These are phyloP conservation scores for Emergomyces africanus DNA, from an alignment of 2,329 filamentous ascomycete species.

Conservation along the genomic window DNA sequence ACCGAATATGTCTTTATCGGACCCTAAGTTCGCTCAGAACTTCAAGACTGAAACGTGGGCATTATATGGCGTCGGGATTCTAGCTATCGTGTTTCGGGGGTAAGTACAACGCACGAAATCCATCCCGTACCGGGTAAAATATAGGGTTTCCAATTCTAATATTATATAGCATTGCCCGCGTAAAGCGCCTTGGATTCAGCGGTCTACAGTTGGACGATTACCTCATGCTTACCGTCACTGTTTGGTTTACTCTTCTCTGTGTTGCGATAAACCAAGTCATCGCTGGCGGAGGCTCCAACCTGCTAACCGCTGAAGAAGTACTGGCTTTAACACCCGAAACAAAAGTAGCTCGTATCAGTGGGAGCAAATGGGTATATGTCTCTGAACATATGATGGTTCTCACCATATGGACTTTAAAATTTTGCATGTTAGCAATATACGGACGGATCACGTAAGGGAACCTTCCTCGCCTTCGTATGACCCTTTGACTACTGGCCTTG, in stretches of 20 bases:
- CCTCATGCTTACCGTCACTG: conserved; percentile 41
- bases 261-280: conserved; percentile 43
- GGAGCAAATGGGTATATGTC: conserved; percentile 51
- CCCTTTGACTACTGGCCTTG: background rate
- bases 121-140: conserved; percentile 21
- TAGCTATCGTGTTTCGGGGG: conserved; percentile 26
- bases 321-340: conserved; percentile 34
- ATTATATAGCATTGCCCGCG: conserved; percentile 23
- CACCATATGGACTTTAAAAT: conserved; percentile 40
- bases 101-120: conserved; percentile 20
- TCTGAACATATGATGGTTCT: conserved; percentile 51
- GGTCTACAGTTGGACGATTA: conserved; percentile 44
- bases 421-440: conserved; percentile 42
- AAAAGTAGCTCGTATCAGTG: conserved; percentile 32
- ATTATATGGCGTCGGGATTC: conserved; percentile 27
- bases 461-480: background rate
- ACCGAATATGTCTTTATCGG: background rate
- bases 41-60: conserved; percentile 24
- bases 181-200: conserved; percentile 33
- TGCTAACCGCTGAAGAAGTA: conserved; percentile 40
- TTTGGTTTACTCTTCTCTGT: conserved; percentile 45
- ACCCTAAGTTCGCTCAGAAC: conserved; percentile 12
- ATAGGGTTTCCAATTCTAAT: background rate
- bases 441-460: conserved; percentile 34
- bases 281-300: conserved; percentile 44